Base-by-base conservation (phyloP, 345 rosid species). In the Anacardium occidentale region DNA sequence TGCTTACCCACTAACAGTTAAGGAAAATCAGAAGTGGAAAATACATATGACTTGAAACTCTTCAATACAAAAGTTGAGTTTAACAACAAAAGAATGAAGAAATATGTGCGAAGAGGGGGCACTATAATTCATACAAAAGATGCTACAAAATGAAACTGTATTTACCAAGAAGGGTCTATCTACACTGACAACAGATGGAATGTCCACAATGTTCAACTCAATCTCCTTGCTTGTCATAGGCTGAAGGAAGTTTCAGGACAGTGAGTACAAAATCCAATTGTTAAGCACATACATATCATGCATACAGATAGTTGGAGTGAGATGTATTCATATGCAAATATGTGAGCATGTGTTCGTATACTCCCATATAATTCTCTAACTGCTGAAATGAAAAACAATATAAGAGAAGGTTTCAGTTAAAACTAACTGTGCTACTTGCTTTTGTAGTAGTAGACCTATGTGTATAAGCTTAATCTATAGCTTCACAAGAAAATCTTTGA, bases 91-190 rank as follows among this genome's bases (percentile, higher is more conserved):
- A 17, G 14, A 50, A 63, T 70, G 26, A 70, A 26, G 42, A 18
- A 40, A 44, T 3, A 48, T 37, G 42, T 37, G 7, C 42, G 7
- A 37, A 71, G 34, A 48, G 10, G 50, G 61, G 62, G 7, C 29
- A n/a, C 10, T 15, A 2, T 13, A 55, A 55, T 55, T 29, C 14
- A 40, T 4, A 68, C 13, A 42, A 7, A 64, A 50, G 37, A 64
- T 56, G 48, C 26, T 14, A 54, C 44, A 32, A 25, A 59, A 40
- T 8, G 15, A 34, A 76, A 74, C 13, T 15, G 37, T 20, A 61
- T 74, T 83, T 86, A 95, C 94, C 87, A 53, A 53, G 74, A 95
- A 91, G n/a, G 97, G 94, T 70, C 77, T 84, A 72, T 91, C 81
- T 80, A 92, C 73, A 69, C 75, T 83, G 77, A 91, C 84, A 47